A percentile compares a stretch with the other conserved stretches of the same genome.
These are phyloP conservation scores for Penicillium brasilianum DNA, from an alignment of 2,329 filamentous ascomycete genomes.

Conservation along the genomic window DNA sequence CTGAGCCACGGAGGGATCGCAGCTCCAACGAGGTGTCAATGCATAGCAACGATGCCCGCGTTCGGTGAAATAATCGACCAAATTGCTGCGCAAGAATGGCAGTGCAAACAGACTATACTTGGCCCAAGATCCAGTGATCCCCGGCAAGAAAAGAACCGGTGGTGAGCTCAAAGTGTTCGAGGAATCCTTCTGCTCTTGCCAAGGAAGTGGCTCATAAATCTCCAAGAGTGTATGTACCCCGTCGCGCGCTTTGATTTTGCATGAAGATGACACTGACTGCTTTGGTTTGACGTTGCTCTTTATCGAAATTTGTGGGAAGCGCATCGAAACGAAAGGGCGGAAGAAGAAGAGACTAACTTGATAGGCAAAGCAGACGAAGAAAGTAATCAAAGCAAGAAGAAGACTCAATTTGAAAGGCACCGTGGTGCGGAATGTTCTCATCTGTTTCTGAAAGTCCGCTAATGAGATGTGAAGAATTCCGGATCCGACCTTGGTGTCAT, in stretches of 20 bases:
- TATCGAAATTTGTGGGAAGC: background rate
- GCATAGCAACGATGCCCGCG: background rate
- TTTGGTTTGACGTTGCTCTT: background rate
- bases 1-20: background rate
- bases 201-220: background rate
- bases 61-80: background rate
- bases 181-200: background rate
- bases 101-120: background rate
- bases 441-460: background rate
- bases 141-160: background rate
- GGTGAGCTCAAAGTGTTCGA: background rate
- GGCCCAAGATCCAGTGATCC: background rate
- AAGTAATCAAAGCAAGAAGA: background rate
- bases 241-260: background rate
- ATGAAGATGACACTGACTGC: background rate
- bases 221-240: background rate
- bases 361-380: background rate
- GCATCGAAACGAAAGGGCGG: background rate
- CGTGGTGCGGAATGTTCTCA: background rate
- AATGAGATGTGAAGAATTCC: background rate
- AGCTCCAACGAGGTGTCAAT: background rate
- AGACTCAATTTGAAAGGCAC: background rate
- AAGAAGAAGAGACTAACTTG: constrained; percentile 2
- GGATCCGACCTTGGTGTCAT: background rate
- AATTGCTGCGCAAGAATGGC: background rate